phyloP scores from a whole-genome alignment of 176 grass and related monocot genomes.

The Hordeum vulgare region DNA sequence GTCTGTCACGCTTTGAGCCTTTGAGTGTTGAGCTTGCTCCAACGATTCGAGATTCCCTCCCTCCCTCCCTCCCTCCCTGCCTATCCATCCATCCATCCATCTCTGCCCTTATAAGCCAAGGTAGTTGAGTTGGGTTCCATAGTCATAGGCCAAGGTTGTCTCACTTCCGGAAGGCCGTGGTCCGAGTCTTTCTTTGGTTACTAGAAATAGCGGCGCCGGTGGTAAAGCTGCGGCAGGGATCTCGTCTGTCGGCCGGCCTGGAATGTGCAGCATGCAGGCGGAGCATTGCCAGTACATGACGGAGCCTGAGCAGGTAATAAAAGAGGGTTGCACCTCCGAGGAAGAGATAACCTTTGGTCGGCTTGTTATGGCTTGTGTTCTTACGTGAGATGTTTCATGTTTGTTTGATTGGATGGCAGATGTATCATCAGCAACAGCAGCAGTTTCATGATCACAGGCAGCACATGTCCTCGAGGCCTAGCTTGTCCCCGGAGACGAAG shows the following conservation, averaged over 20 bases:
- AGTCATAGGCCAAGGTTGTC: conserved; percentile 40
- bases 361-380: conserved; percentile 3
- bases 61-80: conserved; percentile 5
- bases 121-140: conserved; percentile 12
- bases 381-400: conserved; percentile 3
- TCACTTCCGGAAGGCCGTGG: conserved; percentile 22
- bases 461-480: conserved; percentile 48
- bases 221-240: conserved; percentile 28
- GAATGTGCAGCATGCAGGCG: conserved; percentile 38
- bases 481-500: conserved; percentile 50
- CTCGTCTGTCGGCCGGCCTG: conserved; percentile 17
- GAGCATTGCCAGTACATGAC: conserved; percentile 33
- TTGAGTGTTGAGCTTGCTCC: conserved; percentile 35
- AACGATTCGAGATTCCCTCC: conserved; percentile 49
- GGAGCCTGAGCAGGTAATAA: conserved; percentile 36
- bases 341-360: background rate
- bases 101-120: conserved; percentile 49
- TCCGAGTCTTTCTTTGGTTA: conserved; percentile 42
- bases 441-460: conserved; percentile 36
- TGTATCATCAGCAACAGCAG: conserved; percentile 68
- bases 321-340: background rate
- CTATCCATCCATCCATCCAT: background rate
- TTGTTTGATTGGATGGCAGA: conserved; percentile 41
- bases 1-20: background rate
- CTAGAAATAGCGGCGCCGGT: conserved; percentile 39